These are phyloP conservation scores for Starmerella lactis-condensi DNA, from an alignment of 805 yeast genomes.

Conservation along the genomic window DNA sequence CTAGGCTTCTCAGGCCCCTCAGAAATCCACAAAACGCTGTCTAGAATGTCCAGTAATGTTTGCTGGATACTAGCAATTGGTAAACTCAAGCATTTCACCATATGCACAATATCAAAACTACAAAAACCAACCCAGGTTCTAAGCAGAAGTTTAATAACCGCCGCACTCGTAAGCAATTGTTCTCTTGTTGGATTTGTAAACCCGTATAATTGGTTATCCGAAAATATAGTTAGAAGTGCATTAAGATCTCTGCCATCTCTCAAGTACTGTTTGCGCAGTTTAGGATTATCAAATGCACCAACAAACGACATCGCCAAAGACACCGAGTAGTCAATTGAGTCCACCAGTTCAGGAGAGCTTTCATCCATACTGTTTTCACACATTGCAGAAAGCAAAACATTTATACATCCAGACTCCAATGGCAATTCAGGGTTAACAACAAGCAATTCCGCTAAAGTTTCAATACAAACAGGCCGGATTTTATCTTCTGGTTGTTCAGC, in stretches of 20 bases:
- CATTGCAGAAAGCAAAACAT: constrained; percentile 29
- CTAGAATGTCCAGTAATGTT: constrained; percentile 49
- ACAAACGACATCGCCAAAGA: constrained; percentile 30
- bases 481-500: constrained; percentile 38
- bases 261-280: constrained; percentile 31
- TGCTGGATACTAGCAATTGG: constrained; percentile 32
- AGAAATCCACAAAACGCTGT: constrained; percentile 45
- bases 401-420: constrained; percentile 29
- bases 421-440: constrained; percentile 29
- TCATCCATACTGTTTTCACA: constrained; percentile 22
- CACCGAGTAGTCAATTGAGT: constrained; percentile 15
- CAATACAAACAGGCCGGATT: constrained; percentile 33
- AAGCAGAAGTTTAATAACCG: constrained; percentile 39
- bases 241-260: constrained; percentile 46
- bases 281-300: constrained; percentile 40
- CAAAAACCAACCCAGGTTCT: constrained; percentile 61
- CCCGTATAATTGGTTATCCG: constrained; percentile 32
- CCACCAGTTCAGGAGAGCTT: not conserved
- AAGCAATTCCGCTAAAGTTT: constrained; percentile 35
- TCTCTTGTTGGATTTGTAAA: constrained; percentile 37
- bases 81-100: constrained; percentile 14
- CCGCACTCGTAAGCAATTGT: constrained; percentile 29
- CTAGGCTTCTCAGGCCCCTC: constrained; percentile 28
- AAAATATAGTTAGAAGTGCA: constrained; percentile 47
- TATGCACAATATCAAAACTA: constrained; percentile 39